Evolutionary conservation across 306 rosid genomes (phyloP).

Genomic region (Quercus bicolor): DNA sequence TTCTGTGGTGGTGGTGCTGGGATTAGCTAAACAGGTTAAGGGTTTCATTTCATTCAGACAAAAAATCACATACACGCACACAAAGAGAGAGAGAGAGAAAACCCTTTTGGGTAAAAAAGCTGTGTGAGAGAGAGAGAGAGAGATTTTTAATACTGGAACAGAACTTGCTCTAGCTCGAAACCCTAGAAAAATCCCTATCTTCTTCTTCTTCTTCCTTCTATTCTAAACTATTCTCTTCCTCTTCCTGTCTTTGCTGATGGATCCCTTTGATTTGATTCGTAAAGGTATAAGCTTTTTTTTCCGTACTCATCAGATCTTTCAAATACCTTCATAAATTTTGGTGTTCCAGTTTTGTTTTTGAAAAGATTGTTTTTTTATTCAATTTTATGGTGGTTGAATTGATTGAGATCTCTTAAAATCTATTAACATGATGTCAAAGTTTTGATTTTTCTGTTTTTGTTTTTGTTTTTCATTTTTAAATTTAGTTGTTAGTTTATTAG

Average conservation of each 20-base stretch:
- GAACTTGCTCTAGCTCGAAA: slow-evolving; percentile 31
- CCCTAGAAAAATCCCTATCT: slow-evolving; percentile 25
- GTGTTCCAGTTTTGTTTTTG: too few relatives aligned
- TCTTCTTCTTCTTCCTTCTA: slow-evolving; percentile 13
- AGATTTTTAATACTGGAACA: slow-evolving; percentile 37
- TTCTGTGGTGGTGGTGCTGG: slow-evolving; percentile 60
- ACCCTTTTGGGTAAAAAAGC: too few relatives aligned
- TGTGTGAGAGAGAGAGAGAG: not conserved
- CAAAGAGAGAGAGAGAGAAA: not conserved
- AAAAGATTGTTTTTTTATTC: not conserved
- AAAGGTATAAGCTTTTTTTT: slow-evolving; percentile 46
- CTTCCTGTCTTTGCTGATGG: slow-evolving; percentile 49
- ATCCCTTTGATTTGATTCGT: slow-evolving; percentile 84
- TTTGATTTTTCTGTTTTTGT: not conserved
- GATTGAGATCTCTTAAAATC: slow-evolving; percentile 44
- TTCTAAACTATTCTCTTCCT: slow-evolving; percentile 11
- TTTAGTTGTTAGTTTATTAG: slow-evolving; percentile 23
- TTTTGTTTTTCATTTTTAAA: not conserved
- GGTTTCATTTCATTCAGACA: slow-evolving; percentile 43
- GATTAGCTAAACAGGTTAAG: slow-evolving; percentile 34
- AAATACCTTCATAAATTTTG: not conserved
- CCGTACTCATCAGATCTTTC: slow-evolving; percentile 39
- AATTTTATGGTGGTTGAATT: slow-evolving; percentile 31
- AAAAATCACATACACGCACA: not conserved
- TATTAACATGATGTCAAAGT: slow-evolving; percentile 11